Evolutionary conservation across 2,329 filamentous ascomycete species (phyloP), one percentile per base, ranked within the genome.

Genomic region (Pyrenochaeta sp.): DNA sequence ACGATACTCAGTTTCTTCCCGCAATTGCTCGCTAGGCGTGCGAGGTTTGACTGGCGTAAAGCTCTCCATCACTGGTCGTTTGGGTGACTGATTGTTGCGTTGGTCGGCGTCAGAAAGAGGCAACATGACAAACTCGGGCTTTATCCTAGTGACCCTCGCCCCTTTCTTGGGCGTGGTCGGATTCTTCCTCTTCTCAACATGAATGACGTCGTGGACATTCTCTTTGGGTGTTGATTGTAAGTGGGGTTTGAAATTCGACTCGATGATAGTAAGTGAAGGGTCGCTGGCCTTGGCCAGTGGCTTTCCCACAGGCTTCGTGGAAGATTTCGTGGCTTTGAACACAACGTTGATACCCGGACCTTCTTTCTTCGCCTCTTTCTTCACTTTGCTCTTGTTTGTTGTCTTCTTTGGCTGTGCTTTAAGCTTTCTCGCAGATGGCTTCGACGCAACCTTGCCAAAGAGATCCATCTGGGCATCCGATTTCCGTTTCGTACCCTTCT

Each of bases 401-500:
- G 62, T 39, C 51, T 71, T 75, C 68, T 74, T 76, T 15, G 69
- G 49, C 20, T 63, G 64, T 17, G 61, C 43, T 39, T 66, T 68
- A 29, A 60, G 33, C 29, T 57, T 66, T 53, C 66, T 75, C 7
- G 58, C 51, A 11, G 61, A 44, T 33, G 58, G 48, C 49, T 71
- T 70, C 10, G 64, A 46, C n/a, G 61, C 54, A 12, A 63, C 45
- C 37, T 65, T 68, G 45, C 64, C 60, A 18, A 63, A 61, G 1
- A 66, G 54, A 35, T 64, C 54, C 49, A 62, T 49, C 36, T 69
- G 63, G 10, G 55, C 58, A 18, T 65, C 55, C 7, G 66, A 61
- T 43, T 74, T 74, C 29, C 69, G 64, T 49, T 74, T 75, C 18
- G 59, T 68, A 3, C 67, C 68, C 47, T 63, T 71, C 60, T 71